Percentiles rank a stretch among this genome's conserved stretches.
Evolutionary conservation across 257 asterid genomes (phyloP).

Genomic region (Solanum pinnatisectum): DNA sequence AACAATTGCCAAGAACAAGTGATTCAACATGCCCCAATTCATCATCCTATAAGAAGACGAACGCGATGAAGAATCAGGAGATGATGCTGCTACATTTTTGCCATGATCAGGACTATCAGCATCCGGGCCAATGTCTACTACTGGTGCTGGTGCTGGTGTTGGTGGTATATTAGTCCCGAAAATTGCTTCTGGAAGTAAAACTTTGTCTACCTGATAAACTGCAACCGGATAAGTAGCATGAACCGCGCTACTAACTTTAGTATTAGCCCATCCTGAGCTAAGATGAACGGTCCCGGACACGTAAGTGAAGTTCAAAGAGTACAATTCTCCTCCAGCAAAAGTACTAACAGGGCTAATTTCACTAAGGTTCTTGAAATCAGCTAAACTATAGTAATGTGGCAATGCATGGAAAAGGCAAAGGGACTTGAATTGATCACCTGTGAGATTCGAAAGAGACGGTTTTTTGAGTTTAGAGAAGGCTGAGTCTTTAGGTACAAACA

Average conservation of each 20-base stretch:
- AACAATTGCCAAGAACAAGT: constrained; percentile 21
- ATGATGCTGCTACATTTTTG: constrained; percentile 2
- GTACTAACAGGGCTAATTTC: constrained; percentile 42
- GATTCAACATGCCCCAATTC: constrained; percentile 10
- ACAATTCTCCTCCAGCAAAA: constrained; percentile 46
- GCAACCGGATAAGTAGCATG: constrained; percentile 62
- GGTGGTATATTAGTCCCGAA: constrained; percentile 81
- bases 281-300: constrained; percentile 41
- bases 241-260: constrained; percentile 58
- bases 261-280: constrained; percentile 57
- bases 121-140: constrained; percentile 38
- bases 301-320: constrained; percentile 45
- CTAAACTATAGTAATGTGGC: constrained; percentile 50
- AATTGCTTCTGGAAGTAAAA: constrained; percentile 58
- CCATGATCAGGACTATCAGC: constrained; percentile 46
- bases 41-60: constrained; percentile 17
- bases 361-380: constrained; percentile 72
- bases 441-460: constrained; percentile 49
- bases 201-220: constrained; percentile 47
- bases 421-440: constrained; percentile 49
- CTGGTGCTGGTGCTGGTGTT: constrained; percentile 36
- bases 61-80: constrained; percentile 22
- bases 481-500: constrained; percentile 53
- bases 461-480: constrained; percentile 44
- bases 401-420: constrained; percentile 63